Evolutionary conservation across 2,329 filamentous ascomycete species (phyloP).

Genomic region (Fonsecaea erecta): DNA sequence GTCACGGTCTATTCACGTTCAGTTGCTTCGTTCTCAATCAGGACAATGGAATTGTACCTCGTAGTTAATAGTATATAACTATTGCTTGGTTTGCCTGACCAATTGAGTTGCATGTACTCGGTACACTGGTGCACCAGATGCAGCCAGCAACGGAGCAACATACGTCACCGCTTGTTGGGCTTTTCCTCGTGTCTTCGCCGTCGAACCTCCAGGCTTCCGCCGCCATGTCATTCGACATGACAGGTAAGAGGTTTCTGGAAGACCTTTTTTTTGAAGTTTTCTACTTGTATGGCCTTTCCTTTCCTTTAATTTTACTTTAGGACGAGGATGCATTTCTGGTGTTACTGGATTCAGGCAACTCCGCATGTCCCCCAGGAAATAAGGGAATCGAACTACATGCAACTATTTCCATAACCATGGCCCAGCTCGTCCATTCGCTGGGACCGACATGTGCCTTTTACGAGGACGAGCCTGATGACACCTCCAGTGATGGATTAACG

Average conservation of each 20-base stretch:
- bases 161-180: slow-evolving; percentile 24
- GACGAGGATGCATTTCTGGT: not conserved
- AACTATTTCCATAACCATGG: slow-evolving; percentile 40
- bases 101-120: not conserved
- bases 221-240: slow-evolving; percentile 20
- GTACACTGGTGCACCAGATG: not conserved
- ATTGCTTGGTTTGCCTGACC: not conserved
- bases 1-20: not conserved
- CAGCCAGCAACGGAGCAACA: not conserved
- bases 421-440: slow-evolving; percentile 61
- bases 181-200: slow-evolving; percentile 5
- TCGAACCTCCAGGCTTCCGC: slow-evolving; percentile 21
- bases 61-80: not conserved
- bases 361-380: not conserved
- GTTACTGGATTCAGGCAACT: not conserved
- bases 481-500: slow-evolving; percentile 44
- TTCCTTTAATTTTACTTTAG: not conserved
- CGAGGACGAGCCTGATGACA: slow-evolving; percentile 38
- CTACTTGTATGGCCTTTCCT: not conserved
- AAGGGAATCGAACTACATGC: not conserved
- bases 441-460: slow-evolving; percentile 61
- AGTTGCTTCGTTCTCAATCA: not conserved
- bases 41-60: not conserved
- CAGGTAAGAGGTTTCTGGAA: slow-evolving; percentile 16
- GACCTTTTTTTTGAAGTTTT: not conserved